Evolutionary conservation across 2,329 filamentous ascomycete species (phyloP), one percentile per base, ranked within the genome.

Genomic region (Sporothrix protearum): DNA sequence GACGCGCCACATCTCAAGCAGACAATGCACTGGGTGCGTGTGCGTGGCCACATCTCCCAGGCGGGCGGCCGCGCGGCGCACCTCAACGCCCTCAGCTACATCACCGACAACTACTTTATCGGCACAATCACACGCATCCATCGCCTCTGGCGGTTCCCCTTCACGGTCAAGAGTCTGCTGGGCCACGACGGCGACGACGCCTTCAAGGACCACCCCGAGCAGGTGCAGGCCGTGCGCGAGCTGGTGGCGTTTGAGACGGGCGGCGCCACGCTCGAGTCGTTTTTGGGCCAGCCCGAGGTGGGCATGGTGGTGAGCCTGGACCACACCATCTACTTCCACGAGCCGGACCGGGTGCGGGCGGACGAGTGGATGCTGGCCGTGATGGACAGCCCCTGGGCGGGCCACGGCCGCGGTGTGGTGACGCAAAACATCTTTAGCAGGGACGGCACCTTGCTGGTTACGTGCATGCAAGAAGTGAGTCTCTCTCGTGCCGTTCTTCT

Each of bases 81-180:
- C 79, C 84, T 97, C 47, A 91, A 88, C 49, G 96, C 96, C 9
- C 85, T 99, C 73, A 95, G 95, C 30, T 99, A 98, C 83, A 92
- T 98, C 83, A 93, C 90, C 33, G 95, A 98, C 81, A 92, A 88
- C 78, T 96, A 92, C 82, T 98, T 99, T 81, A 94, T 98, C 80
- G 94, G 92, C 51, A 97, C 94, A 1, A 88, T 97, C 8, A 85
- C 90, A 36, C 88, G 93, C 25, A 90, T 94, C 70, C 94, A 97
- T 80, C 86, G 88, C 71, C 85, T 97, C 47, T 94, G 92, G 87
- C 86, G 92, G 16, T 93, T 92, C 79, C 88, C 74, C 12, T 77
- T 79, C 69, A 55, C 70, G 47, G 83, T 89, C n/a, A 83, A 85
- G n/a, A 78, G 80, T 16, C 80, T 87, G 72, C 78, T 86, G 16